A percentile compares a stretch with the other conserved stretches of the same genome.
These are phyloP conservation scores for Gastrodia elata DNA, from an alignment of 106 monocot species.

Conservation along the genomic window DNA sequence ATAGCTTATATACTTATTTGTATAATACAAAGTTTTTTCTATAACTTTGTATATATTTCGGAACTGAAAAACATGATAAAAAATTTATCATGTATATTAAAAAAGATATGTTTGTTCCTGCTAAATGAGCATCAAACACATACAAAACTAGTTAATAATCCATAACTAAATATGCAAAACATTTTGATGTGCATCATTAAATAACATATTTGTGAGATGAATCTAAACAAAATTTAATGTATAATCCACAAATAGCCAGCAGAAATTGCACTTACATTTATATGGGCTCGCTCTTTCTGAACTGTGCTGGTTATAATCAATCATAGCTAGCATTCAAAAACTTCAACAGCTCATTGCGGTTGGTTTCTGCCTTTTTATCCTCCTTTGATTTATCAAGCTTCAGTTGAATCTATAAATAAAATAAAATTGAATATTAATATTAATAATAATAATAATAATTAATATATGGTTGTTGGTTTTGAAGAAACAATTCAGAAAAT, in stretches of 20 bases:
- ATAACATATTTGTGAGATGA: neutral
- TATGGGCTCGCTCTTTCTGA: neutral
- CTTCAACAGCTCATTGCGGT: constrained; percentile 84
- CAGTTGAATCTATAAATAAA: constrained; percentile 56
- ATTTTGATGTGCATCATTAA: neutral
- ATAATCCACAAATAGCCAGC: neutral
- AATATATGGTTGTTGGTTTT: neutral
- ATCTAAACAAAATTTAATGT: neutral
- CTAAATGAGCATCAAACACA: too few species aligned
- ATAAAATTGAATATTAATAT: too few species aligned
- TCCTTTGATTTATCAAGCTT: constrained; percentile 95
- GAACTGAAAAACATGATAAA: too few species aligned
- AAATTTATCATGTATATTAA: too few species aligned
- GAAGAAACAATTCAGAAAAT: neutral
- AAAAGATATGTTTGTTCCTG: too few species aligned
- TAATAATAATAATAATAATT: too few species aligned
- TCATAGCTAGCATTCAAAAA: constrained; percentile 98
- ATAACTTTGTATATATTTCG: too few species aligned
- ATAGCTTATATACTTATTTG: too few species aligned
- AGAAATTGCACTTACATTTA: neutral
- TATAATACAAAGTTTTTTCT: too few species aligned
- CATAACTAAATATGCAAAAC: neutral
- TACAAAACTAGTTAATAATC: neutral
- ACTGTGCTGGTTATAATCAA: constrained; percentile 28
- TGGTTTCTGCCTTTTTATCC: constrained; percentile 88